phyloP scores from a whole-genome alignment of 2,329 filamentous ascomycete genomes.

The Cladorrhinum sp. region DNA sequence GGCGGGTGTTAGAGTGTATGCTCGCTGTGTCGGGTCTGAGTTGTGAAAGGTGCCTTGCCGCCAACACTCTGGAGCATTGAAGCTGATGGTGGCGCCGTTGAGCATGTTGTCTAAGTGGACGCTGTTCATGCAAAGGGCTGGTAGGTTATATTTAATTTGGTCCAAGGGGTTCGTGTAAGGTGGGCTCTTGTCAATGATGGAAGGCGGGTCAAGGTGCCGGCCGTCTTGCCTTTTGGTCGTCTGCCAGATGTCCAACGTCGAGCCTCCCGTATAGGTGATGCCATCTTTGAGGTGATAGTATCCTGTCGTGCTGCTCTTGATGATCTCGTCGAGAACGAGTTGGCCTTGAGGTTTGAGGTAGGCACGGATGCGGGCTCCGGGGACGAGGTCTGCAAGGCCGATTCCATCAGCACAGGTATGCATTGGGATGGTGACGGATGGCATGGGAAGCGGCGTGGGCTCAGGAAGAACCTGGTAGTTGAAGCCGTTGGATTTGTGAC shows the following conservation, averaged over 20 bases:
- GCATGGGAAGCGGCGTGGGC: not conserved
- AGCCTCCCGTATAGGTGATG: not conserved
- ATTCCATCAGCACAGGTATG: not conserved
- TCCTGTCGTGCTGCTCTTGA: not conserved
- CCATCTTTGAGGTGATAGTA: not conserved
- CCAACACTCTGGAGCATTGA: not conserved
- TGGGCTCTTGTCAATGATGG: not conserved
- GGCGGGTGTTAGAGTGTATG: not conserved
- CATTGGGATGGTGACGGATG: not conserved
- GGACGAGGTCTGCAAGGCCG: not conserved
- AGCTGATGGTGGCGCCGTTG: not conserved
- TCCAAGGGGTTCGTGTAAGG: not conserved
- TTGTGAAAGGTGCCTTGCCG: not conserved
- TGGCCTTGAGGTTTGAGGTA: not conserved
- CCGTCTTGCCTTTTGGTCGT: not conserved
- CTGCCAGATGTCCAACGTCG: not conserved
- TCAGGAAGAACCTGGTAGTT: not conserved
- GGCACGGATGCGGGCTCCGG: not conserved
- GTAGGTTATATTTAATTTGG: not conserved
- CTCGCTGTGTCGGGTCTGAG: not conserved
- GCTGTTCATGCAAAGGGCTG: not conserved
- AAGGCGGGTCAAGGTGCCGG: not conserved
- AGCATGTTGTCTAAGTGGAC: not conserved
- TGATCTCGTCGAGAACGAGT: not conserved
- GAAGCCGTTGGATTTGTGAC: not conserved